Percentiles rank a stretch among this genome's conserved stretches.
These are phyloP conservation scores for Pseudotsuga menziesii DNA, from an alignment of 75 land plant species.

Conservation along the genomic window DNA sequence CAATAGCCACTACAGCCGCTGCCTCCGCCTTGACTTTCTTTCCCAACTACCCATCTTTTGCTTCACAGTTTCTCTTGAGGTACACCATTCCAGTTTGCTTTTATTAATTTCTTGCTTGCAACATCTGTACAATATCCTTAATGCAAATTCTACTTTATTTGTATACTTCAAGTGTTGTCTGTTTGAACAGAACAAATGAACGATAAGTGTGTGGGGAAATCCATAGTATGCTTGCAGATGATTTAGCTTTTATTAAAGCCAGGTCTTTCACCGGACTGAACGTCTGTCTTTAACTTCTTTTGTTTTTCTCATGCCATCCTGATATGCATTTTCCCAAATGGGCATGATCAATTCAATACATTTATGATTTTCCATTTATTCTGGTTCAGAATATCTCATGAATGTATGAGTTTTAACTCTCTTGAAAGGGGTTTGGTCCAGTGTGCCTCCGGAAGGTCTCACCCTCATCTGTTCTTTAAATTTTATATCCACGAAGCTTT, in stretches of 20 bases:
- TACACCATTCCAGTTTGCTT: constrained; percentile 7
- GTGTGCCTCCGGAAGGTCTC: no score
- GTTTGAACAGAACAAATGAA: constrained; percentile 18
- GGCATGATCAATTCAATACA: no score
- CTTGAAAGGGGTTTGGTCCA: no score
- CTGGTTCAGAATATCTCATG: no score
- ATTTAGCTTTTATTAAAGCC: not conserved
- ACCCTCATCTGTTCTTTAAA: no score
- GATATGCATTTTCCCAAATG: no score
- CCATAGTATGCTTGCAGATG: not conserved
- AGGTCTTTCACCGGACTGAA: not conserved
- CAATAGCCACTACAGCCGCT: constrained; percentile 46
- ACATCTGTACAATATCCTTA: no score
- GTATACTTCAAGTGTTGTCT: not conserved
- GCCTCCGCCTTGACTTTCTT: constrained; percentile 31
- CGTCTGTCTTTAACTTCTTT: no score
- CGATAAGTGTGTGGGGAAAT: constrained; percentile 4
- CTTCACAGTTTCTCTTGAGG: constrained; percentile 41
- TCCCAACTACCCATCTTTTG: constrained; percentile 25
- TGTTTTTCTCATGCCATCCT: no score
- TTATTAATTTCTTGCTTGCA: not conserved
- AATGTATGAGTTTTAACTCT: no score
- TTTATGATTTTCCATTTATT: no score
- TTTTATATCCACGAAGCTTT: no score
- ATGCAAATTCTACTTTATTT: not conserved